Base-by-base conservation (phyloP, 768 basidiomycete species). In the Mycena latifolia region DNA sequence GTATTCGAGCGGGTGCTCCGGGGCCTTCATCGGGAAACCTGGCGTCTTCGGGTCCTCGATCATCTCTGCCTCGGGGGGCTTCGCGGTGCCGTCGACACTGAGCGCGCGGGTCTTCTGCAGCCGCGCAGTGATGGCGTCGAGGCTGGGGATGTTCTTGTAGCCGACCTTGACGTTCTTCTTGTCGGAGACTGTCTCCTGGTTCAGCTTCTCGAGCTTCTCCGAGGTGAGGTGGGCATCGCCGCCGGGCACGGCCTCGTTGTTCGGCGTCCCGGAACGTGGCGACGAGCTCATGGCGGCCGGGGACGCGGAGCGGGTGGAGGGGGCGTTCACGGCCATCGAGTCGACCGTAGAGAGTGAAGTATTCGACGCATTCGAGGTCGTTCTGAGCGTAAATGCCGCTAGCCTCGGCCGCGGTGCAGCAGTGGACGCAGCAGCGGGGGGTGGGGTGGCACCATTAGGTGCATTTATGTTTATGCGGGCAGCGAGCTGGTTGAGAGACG, bases 111-210 rank as follows among this genome's bases (percentile, higher is more conserved):
- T 82, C 79, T 91, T 91, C 56, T 89, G 91, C 63, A 94, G 79
- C 39, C 91, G 87, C 33, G 90, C 91, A 1, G 93, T 92, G 80
- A 95, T 95, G 29, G 91, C 92, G 73, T 94, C 93, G 58, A 95
- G 86, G 67, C 87, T 89, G 17, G 94, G 94, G 47, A 95, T 92
- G 73, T 94, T 94, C 88, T 94, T 95, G 79, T 93, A 95, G 25
- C 93, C 93, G n/a, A 83, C 79, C 72, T 81, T 82, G 67, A 56
- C 55, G 37, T 74, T 74, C 64, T 77, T 79, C 67, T 82, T 74
- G 43, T 78, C 66, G 67, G 69, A 61, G 28, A 71, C 61, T 0
- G 70, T 45, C 18, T 80, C 85, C 68, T 87, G 81, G 69, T 91
- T 85, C 12, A 89, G 84, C 76, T 88, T 84, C 62, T 89, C 87